phyloP scores from a whole-genome alignment of 2,329 filamentous ascomycete genomes.

The Talaromyces sp. region DNA sequence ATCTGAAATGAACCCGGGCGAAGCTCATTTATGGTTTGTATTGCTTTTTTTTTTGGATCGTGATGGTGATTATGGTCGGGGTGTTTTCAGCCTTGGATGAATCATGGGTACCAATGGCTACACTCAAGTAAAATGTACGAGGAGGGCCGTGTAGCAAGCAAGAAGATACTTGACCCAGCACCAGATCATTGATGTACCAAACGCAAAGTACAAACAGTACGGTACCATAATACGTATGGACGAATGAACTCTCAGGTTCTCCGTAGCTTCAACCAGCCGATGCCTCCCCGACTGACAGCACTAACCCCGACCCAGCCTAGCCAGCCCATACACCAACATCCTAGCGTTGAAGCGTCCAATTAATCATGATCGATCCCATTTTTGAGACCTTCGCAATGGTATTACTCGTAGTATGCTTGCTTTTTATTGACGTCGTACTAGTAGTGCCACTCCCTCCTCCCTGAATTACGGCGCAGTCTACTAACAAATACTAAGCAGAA shows the following conservation, averaged over 20 bases:
- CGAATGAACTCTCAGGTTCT: neutral
- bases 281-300: neutral
- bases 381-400: neutral
- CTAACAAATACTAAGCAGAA: neutral
- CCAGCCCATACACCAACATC: neutral
- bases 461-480: neutral
- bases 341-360: neutral
- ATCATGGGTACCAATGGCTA: neutral
- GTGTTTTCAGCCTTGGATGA: neutral
- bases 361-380: slow-evolving; percentile 5
- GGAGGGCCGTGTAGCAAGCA: neutral
- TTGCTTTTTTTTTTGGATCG: neutral
- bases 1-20: neutral
- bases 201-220: neutral
- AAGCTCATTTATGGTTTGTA: neutral
- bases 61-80: neutral
- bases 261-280: neutral
- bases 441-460: neutral
- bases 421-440: neutral
- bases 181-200: neutral
- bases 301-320: neutral
- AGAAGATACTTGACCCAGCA: too few relatives aligned
- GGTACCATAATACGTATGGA: neutral
- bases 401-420: neutral
- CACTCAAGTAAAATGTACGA: neutral